Base-by-base conservation (phyloP, 176 grass and related monocot genomes). In the Aegilops speltoides region DNA sequence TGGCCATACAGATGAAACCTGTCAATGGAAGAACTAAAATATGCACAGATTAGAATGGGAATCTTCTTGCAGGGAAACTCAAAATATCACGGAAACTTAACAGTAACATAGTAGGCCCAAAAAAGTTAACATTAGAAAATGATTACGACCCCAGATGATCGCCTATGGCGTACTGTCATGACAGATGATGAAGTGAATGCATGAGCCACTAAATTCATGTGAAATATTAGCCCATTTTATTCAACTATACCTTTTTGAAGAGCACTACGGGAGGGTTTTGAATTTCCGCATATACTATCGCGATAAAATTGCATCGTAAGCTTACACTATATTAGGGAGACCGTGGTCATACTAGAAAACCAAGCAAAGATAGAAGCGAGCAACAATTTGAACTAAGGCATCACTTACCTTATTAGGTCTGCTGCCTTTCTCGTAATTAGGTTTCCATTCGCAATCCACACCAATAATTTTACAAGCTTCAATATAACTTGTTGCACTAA, bases 381-480 rank as follows among this genome's bases (percentile, higher is more conserved):
- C 23, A 79, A 12, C 5, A 78, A 78, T 76, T 64, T 59, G 81
- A 43, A 68, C 50, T 16, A 61, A 73, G 26, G 37, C 84, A 28
- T 76, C 50, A 82, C 20, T 88, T 68, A 95, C 96, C 91, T 95
- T 98, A 78, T 73, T 95, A 26, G 84, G 91, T 91, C 83, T 95
- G 88, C 86, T 86, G 54, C 94, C 92, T 90, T 95, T 98, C 83
- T 98, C 93, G 66, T 82, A 98, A 83, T 98, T 98, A 89, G 93
- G 93, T 77, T 92, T 95, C 96, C 96, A 98, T 77, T 98, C 93
- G 6, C 93, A 98, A 82, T 98, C 96, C 66, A 98, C 74, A 0
- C 93, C 96, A 43, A 98, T 87, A 91, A 95, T 89, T 91, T 95
- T 95, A 87, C 93, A 98, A 70, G 78, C 76, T 83, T 98, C 91